Evolutionary conservation across 768 basidiomycete genomes (phyloP), one percentile per base, ranked within the genome.

Genomic region (Lactifluus hygrophoroides): DNA sequence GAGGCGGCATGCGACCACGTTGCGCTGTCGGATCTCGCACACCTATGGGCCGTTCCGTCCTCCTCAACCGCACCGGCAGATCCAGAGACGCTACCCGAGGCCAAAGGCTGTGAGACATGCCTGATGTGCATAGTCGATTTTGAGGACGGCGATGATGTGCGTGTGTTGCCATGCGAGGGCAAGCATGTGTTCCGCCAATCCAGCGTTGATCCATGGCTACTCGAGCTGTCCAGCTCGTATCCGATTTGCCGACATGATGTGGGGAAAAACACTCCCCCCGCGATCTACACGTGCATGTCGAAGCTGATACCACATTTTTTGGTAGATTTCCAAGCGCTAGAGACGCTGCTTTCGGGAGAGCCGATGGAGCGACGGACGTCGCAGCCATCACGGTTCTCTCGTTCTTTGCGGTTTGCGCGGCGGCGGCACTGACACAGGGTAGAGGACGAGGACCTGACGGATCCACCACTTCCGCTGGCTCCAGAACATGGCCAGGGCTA

Each of bases 141-240:
- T 66, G 89, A 94, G 69, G 87, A 90, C 61, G 94, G 93, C 1
- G 94, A 97, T 66, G 90, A 95, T 69, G 72, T 96, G 16, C 84
- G 94, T 23, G 79, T 95, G 38, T 72, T 97, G 48, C 94, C 94
- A 1, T 97, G 94, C 71, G 90, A 94, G 67, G 88, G 88, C 46
- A 84, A 89, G 63, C 94, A 97, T 68, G 78, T 81, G 58, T 97
- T 95, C 75, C 94, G 97, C 67, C 85, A 88, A 66, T 73, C 75
- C 40, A 95, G 94, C 68, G 93, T 95, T 56, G 94, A 95, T 71
- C 90, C 87, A 35, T 95, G 94, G 94, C 73, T 97, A 40, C 76
- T 97, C 46, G 84, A 94, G 65, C 77, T 95, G 28, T 94, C 93
- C 1, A 85, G 86, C 57, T 87, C 89, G 32, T 96, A 94, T 72